These are phyloP conservation scores for Cucurbita pepo DNA, from an alignment of 306 rosid species.

Conservation along the genomic window DNA sequence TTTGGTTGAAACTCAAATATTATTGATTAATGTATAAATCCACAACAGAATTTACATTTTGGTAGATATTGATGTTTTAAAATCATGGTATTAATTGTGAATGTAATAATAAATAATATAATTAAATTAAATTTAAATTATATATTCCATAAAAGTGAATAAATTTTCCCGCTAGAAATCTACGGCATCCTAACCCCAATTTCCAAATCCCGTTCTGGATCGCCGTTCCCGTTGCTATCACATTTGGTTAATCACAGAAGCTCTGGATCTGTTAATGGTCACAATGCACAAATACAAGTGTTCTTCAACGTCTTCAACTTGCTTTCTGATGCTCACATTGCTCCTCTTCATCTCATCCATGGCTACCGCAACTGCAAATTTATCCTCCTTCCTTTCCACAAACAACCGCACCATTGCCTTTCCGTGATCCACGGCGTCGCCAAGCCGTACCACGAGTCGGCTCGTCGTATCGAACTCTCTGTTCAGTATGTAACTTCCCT, in stretches of 20 bases:
- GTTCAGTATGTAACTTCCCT: slow-evolving; percentile 40
- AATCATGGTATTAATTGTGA: too few relatives aligned
- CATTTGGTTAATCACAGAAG: slow-evolving; percentile 32
- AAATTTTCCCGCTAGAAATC: background rate
- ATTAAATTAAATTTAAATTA: too few relatives aligned
- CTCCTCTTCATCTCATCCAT: slow-evolving; percentile 21
- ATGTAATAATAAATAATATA: too few relatives aligned
- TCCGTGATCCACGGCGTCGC: slow-evolving; percentile 29
- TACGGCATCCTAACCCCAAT: background rate
- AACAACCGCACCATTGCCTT: slow-evolving; percentile 26
- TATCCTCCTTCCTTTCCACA: slow-evolving; percentile 29
- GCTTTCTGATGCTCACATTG: slow-evolving; percentile 27
- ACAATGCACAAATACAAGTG: slow-evolving; percentile 41
- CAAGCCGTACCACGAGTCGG: slow-evolving; percentile 28
- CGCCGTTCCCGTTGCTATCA: slow-evolving; percentile 1
- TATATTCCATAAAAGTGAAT: background rate
- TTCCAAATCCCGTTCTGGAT: background rate
- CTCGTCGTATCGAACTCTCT: slow-evolving; percentile 45
- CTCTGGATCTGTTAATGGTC: slow-evolving; percentile 32
- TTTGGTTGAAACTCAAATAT: too few relatives aligned
- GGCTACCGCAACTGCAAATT: slow-evolving; percentile 19
- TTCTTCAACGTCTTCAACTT: slow-evolving; percentile 48
- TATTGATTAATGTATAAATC: too few relatives aligned
- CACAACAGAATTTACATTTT: too few relatives aligned
- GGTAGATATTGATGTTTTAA: too few relatives aligned